Base-by-base conservation (phyloP, 768 basidiomycete genomes). In the Psilocybe cubensis region DNA sequence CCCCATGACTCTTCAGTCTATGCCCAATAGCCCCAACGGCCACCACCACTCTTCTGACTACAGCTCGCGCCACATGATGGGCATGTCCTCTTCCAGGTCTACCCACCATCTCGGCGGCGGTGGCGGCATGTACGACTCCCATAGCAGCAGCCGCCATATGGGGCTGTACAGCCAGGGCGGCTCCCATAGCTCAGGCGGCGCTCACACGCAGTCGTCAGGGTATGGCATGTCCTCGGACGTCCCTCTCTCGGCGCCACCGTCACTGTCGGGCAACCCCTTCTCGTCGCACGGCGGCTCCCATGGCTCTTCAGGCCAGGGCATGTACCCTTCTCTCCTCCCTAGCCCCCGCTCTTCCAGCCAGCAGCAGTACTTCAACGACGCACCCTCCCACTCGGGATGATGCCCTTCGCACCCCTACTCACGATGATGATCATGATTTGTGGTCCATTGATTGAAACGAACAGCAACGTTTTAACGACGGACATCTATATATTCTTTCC, bases 1-100 rank as follows among this genome's bases (percentile, higher is more conserved):
- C 64, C 90, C 91, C 11, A 85, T 91, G 83, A 84, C 87, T 7
- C 81, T 91, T 21, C 89, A 89, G 69, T 84, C 86, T 21, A 74
- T 82, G 69, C 78, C 80, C 40, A 72, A 69, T 62, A 68, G 69
- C 42, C 68, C 68, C 50, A 64, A 62, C 51, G 71, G 70, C 52
- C 73, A 76, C 63, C 75, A 77, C 60, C 70, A 64, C 50, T 73
- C 57, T 65, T 69, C 76, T 17, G 81, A 81, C 4, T 83, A 83
- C 60, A 63, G 66, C 24, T 75, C 74, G 52, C 79, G 82, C 58
- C 76, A 78, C 66, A 75, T 83, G 69, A 70, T 83, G 46, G 76
- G 79, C 21, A 67, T 79, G 60, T 76, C 78, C 47, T 65, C 72
- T 38, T 64, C 70, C 43, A 70, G 76, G 28, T 70, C 71, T 24